phyloP scores from a whole-genome alignment of 169 alveolate genomes.

The Prorocentrum cordatum region DNA sequence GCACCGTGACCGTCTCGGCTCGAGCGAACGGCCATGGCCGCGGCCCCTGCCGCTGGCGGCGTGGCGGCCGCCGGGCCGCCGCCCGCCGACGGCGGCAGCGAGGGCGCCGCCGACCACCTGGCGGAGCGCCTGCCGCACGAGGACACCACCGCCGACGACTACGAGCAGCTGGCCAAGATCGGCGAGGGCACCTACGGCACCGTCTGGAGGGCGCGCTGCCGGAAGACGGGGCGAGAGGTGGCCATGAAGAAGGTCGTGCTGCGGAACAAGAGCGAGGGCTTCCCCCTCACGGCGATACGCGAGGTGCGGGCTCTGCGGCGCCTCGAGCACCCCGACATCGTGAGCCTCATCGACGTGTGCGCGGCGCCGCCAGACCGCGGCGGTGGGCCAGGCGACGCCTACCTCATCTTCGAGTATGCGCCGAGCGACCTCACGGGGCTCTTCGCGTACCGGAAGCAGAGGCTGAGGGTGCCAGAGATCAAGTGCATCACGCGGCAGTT shows the following conservation, averaged over 20 bases:
- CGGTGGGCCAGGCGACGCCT: too few species aligned
- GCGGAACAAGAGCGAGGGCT: conserved; percentile 3
- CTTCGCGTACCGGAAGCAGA: background rate
- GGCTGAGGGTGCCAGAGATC: background rate
- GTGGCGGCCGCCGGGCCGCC: too few species aligned
- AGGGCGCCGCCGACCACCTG: too few species aligned
- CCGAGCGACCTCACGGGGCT: background rate
- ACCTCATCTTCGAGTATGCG: background rate
- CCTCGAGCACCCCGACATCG: background rate
- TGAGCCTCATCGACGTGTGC: background rate
- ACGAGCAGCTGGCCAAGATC: background rate
- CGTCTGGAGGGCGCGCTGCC: conserved; percentile 19
- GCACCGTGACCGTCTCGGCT: too few species aligned
- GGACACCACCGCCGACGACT: too few species aligned
- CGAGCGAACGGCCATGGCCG: too few species aligned
- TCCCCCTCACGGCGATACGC: conserved; percentile 22
- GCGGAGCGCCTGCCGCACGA: too few species aligned
- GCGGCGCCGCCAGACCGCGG: too few species aligned
- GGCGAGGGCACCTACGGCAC: conserved; percentile 53
- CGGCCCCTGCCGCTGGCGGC: too few species aligned
- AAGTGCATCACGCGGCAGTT: background rate
- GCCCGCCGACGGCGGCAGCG: too few species aligned
- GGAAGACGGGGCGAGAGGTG: background rate
- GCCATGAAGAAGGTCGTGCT: conserved; percentile 43
- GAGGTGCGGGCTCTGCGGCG: conserved; percentile 25